Percentiles rank a stretch among this genome's conserved stretches.
phyloP scores from a whole-genome alignment of 805 yeast genomes.

The Scheffersomyces ergatensis region DNA sequence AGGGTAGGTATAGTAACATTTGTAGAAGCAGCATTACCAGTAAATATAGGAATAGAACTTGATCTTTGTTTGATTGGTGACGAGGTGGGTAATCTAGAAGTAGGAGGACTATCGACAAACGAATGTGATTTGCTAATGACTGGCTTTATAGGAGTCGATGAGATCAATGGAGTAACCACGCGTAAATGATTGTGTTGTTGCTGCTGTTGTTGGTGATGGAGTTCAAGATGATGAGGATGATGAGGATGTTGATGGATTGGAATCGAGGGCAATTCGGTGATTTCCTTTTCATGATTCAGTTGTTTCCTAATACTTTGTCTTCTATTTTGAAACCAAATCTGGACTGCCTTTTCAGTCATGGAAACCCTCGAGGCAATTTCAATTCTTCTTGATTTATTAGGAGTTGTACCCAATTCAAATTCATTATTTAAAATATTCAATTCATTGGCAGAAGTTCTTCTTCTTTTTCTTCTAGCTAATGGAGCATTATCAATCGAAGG shows the following conservation, averaged over 20 bases:
- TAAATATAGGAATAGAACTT: constrained; percentile 13
- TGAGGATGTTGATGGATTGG: constrained; percentile 17
- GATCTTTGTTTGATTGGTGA: constrained; percentile 21
- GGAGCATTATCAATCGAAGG: constrained; percentile 89
- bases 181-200: constrained; percentile 1
- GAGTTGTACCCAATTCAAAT: constrained; percentile 75
- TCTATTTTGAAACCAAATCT: constrained; percentile 97
- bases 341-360: constrained; percentile 98
- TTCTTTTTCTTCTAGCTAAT: constrained; percentile 87
- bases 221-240: constrained; percentile 4
- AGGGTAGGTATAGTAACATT: neutral
- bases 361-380: constrained; percentile 78
- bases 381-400: constrained; percentile 70
- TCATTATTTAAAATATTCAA: constrained; percentile 77
- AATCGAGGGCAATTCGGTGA: constrained; percentile 44
- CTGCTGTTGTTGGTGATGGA: neutral
- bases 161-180: constrained; percentile 10
- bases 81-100: constrained; percentile 4
- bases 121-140: constrained; percentile 18
- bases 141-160: constrained; percentile 26
- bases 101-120: constrained; percentile 17
- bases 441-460: constrained; percentile 91
- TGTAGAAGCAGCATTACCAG: constrained; percentile 2
- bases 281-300: constrained; percentile 32
- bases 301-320: constrained; percentile 76